A percentile compares a stretch with the other conserved stretches of the same genome.
These are phyloP conservation scores for Astraeus odoratus DNA, from an alignment of 768 basidiomycete species.

Conservation along the genomic window DNA sequence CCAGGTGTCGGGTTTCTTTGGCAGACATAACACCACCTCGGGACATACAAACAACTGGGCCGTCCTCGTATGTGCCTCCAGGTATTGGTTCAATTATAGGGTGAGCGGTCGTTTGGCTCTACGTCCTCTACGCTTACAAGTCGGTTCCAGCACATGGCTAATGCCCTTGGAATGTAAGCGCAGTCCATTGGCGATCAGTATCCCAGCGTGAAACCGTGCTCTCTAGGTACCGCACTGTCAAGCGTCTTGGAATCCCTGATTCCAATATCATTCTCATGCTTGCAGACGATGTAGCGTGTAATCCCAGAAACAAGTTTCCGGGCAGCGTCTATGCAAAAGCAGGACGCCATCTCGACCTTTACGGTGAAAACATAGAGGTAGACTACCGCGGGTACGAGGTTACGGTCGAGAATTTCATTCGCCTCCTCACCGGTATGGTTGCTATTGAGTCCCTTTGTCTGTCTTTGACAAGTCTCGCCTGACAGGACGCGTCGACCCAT, in stretches of 20 bases:
- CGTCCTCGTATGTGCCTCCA: constrained; percentile 86
- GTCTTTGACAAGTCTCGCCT: background rate
- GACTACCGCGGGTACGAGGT: constrained; percentile 99
- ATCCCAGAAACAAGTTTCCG: constrained; percentile 85
- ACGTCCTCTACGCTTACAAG: background rate
- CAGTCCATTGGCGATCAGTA: background rate
- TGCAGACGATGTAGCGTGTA: constrained; percentile 94
- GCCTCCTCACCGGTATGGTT: constrained; percentile 84
- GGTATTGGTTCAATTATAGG: constrained; percentile 99
- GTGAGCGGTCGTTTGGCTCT: constrained; percentile 49
- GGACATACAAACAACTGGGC: constrained; percentile 98
- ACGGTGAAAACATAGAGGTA: constrained; percentile 95
- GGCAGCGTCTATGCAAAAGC: constrained; percentile 90
- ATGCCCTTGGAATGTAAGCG: constrained; percentile 90
- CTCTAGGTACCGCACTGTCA: constrained; percentile 92
- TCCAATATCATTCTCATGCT: constrained; percentile 99
- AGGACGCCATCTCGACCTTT: constrained; percentile 77
- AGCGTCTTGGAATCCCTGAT: constrained; percentile 95
- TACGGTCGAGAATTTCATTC: constrained; percentile 91
- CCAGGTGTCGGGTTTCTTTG: constrained; percentile 41
- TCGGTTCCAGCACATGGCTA: constrained; percentile 86
- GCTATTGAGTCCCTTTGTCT: background rate
- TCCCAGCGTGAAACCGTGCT: constrained; percentile 3
- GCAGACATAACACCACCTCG: constrained; percentile 28
- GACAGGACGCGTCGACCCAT: constrained; percentile 74